Conservation (phyloP, 805 yeast genomes). For the Saturnispora halmiae region DNA sequence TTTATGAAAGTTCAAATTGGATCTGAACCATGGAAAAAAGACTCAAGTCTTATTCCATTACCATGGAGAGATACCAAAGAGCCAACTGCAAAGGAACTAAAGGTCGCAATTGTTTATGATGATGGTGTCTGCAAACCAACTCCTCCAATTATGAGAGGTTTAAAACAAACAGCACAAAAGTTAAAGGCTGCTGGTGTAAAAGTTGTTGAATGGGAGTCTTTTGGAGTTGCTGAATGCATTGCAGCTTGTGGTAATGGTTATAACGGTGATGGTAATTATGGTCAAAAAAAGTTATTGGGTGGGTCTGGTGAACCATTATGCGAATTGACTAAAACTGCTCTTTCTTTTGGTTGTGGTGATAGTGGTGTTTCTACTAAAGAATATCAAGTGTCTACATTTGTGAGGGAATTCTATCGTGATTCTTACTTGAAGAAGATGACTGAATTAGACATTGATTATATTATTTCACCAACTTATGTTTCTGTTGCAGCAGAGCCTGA, state of each 20-base stretch:
- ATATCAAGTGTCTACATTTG: conserved; percentile 36
- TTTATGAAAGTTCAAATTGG: conserved; percentile 38
- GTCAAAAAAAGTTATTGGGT: conserved; percentile 37
- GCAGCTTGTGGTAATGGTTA: conserved; percentile 46
- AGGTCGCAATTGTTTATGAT: conserved; percentile 38
- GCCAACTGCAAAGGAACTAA: conserved; percentile 30
- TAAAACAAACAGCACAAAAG: conserved; percentile 41
- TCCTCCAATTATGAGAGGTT: conserved; percentile 35
- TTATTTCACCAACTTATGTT: conserved; percentile 53
- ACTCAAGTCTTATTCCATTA: conserved; percentile 38
- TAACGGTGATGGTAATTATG: conserved; percentile 52
- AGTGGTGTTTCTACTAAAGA: conserved; percentile 36
- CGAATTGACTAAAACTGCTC: conserved; percentile 43
- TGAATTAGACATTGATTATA: conserved; percentile 45
- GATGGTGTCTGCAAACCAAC: conserved; percentile 44
- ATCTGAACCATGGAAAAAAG: conserved; percentile 48
- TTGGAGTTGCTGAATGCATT: conserved; percentile 42
- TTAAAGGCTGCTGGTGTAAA: conserved; percentile 47
- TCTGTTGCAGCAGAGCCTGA: conserved; percentile 60
- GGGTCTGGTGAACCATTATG: conserved; percentile 59
- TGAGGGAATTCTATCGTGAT: conserved; percentile 45
- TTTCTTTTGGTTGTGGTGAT: conserved; percentile 50
- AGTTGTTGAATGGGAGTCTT: conserved; percentile 44
- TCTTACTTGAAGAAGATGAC: conserved; percentile 42
- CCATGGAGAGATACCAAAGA: conserved; percentile 39